phyloP scores from a whole-genome alignment of 1,284 basidiomycete genomes.

The Malassezia vespertilionis region DNA sequence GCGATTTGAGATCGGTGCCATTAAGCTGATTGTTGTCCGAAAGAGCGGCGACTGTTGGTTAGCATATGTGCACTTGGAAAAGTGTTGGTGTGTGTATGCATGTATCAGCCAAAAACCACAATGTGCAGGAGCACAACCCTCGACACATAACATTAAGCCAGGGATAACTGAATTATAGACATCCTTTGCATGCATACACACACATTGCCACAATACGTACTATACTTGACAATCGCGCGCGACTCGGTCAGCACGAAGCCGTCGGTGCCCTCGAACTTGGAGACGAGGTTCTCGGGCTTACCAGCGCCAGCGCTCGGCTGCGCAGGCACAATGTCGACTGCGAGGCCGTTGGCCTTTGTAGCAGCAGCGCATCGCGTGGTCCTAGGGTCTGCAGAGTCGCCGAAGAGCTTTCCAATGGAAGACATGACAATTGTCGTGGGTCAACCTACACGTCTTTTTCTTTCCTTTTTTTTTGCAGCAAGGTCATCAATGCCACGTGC shows the following conservation, averaged over 20 bases:
- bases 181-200: conserved; percentile 48
- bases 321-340: conserved; percentile 36
- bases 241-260: conserved; percentile 72
- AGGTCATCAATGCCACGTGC: conserved; percentile 5
- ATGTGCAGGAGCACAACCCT: conserved; percentile 35
- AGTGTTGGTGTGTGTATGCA: neutral
- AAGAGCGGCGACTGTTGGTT: conserved; percentile 58
- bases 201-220: conserved; percentile 72
- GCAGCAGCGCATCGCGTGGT: conserved; percentile 24
- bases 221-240: conserved; percentile 69
- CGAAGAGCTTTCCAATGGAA: conserved; percentile 42
- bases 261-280: conserved; percentile 65
- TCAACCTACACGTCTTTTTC: neutral
- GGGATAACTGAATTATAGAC: conserved; percentile 47
- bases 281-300: conserved; percentile 51
- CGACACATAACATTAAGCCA: conserved; percentile 53
- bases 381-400: conserved; percentile 25
- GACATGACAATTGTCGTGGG: neutral
- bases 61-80: neutral
- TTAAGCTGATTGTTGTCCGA: conserved; percentile 61
- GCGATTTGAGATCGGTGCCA: conserved; percentile 53
- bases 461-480: neutral
- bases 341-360: conserved; percentile 41
- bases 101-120: conserved; percentile 12
- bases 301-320: conserved; percentile 25